Evolutionary conservation across 352 stramenopile genomes (phyloP).

Genomic region (Pythium sp.): DNA sequence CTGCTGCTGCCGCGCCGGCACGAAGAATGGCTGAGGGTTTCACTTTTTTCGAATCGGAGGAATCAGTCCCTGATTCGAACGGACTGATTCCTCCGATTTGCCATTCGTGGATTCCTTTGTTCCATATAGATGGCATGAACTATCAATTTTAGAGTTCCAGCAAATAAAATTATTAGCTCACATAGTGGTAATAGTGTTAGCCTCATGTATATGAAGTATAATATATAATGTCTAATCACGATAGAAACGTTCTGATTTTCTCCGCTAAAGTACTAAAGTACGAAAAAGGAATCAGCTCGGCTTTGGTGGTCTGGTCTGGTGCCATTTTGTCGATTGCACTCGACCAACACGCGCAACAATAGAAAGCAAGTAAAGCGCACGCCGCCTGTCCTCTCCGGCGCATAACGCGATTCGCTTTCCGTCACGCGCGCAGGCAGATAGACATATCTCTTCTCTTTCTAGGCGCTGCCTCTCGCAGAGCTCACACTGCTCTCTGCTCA

Average conservation of each 20-base stretch:
- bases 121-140: background rate
- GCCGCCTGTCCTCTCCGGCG: background rate
- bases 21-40: no score
- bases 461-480: background rate
- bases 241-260: background rate
- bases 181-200: background rate
- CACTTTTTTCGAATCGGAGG: no score
- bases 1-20: no score
- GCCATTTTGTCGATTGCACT: constrained; percentile 3
- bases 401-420: background rate
- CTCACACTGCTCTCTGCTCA: no score
- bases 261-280: background rate
- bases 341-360: background rate
- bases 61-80: no score
- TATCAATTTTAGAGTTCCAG: background rate
- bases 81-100: no score
- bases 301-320: constrained; percentile 5
- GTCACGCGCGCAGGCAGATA: background rate
- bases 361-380: background rate
- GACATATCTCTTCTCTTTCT: background rate
- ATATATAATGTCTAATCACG: background rate
- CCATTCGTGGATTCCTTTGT: no score
- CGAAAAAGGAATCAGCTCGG: background rate
- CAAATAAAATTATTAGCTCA: background rate
- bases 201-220: background rate